Base-by-base conservation (phyloP, 371 early-diverging fungal genomes). In the Mucor saturninus region DNA sequence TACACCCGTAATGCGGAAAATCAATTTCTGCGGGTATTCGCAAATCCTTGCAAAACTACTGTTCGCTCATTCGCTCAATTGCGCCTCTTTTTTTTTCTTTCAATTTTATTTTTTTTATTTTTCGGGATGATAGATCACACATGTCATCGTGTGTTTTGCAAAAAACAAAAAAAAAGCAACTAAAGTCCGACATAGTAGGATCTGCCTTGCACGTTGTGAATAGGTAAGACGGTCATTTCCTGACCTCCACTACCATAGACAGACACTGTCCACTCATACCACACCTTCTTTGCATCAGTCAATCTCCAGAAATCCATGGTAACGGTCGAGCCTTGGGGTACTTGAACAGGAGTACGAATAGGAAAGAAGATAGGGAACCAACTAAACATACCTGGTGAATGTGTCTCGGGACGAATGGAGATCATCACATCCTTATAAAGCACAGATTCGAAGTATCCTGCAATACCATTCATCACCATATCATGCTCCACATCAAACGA, bases 331-430 rank as follows among this genome's bases (percentile, higher is more conserved):
- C 83, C 87, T 5, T 74, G 67, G 10, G 86, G 83, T 5, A 91
- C 82, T 60, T 83, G 80, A 15, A 96, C 56, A 2, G 97, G 98
- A 3, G 73, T 80, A 77, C 81, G 70, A 51, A 97, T 45, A 4
- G 97, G 98, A 73, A 98, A 96, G 68, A 85, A 96, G 55, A 98
- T 91, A 0, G 98, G 97, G 76, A 98, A 98, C 98, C 98, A 98
- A 65, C 93, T 92, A 65, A 92, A 91, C 98, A 98, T 97, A 3
- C 83, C 93, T 8, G 91, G 86, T 1, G 97, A 92, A 67, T 96
- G 95, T 0, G 92, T 91, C 5, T 67, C 66, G 6, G 97, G 97
- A 39, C 86, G 84, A 63, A 93, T 98, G 13, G 94, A 93, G 42
- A 97, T 79, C 64, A 76, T 83, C 1, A 96, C 89, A 59, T 92